Conservation (phyloP, 2,329 filamentous ascomycete genomes). For the Cladosporium sp. region DNA sequence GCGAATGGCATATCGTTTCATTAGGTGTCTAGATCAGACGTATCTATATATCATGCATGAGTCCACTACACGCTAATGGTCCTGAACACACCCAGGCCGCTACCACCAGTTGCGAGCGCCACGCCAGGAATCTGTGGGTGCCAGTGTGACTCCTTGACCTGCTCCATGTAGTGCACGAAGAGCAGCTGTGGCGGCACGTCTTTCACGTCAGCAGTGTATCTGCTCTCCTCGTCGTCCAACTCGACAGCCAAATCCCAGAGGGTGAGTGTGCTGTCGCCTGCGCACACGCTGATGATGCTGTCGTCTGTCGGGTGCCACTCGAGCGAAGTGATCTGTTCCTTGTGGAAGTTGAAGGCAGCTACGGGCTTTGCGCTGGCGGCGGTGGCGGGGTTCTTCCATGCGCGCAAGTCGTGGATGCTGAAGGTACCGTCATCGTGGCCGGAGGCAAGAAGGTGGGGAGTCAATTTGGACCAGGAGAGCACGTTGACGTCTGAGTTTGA, state of each 20-base stretch:
- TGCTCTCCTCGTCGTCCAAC: constrained; percentile 93
- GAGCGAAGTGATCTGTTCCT: constrained; percentile 90
- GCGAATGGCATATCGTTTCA: background rate
- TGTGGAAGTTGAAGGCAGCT: constrained; percentile 93
- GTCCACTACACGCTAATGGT: constrained; percentile 35
- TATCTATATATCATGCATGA: constrained; percentile 1
- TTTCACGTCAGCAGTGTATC: constrained; percentile 77
- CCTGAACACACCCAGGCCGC: constrained; percentile 61
- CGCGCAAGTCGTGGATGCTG: constrained; percentile 92
- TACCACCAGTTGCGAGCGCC: constrained; percentile 83
- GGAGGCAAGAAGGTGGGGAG: constrained; percentile 82
- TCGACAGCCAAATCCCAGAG: constrained; percentile 97
- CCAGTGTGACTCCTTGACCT: constrained; percentile 96
- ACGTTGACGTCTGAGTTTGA: constrained; percentile 90
- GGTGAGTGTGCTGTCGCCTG: constrained; percentile 89
- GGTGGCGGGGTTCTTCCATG: constrained; percentile 67
- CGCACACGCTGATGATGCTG: constrained; percentile 87
- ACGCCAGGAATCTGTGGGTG: constrained; percentile 91
- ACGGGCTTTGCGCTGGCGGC: constrained; percentile 65
- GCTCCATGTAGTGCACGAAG: constrained; percentile 94
- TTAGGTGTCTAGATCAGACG: background rate
- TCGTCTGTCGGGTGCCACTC: constrained; percentile 98
- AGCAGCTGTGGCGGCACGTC: constrained; percentile 92
- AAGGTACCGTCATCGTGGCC: constrained; percentile 91
- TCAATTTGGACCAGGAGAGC: constrained; percentile 88